Base-by-base conservation (phyloP, 352 stramenopile species). In the Globisporangium nagaii region DNA sequence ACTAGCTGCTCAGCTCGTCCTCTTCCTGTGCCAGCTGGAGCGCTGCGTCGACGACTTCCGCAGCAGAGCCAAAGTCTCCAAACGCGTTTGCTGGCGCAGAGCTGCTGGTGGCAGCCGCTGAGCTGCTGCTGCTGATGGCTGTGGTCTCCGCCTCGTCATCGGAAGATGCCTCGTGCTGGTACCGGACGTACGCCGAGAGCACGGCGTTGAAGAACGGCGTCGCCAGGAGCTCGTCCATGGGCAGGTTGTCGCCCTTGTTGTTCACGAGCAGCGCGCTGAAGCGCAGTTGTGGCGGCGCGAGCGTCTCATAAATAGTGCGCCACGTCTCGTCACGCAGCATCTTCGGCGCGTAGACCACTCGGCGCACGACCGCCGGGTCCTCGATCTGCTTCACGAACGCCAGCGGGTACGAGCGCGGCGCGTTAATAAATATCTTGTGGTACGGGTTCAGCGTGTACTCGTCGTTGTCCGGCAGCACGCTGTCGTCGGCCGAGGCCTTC, bases 341-440 rank as follows among this genome's bases (percentile, higher is more conserved):
- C 63, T 87, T 90, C 0, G 79, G 76, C 3, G 76, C 75, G 60
- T 81, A 87, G 37, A 87, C 65, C 3, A 75, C 68, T 9, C 71
- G 66, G 11, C 72, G 72, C 31, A 72, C 74, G 13, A 58, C 66
- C n/a, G 61, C 63, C 3, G 47, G 43, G 46, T 87, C 68, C 30
- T 70, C 66, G 41, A 86, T 73, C 42, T 70, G 60, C 13, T 59
- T 52, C 7, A 69, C 71, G 28, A 78, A 86, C 9, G 71, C 56
- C 34, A 87, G 58, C n/a, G 76, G 72, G 56, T 85, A 86, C 51
- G 74, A 86, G 22, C 74, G 75, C 41, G 75, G 79, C 31, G 79
- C 69, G 64, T 89, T 89, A 66, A 89, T 87, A 84, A 89, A 89
- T 77, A 89, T 84, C 54, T 87, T 84, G 68, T 89, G 76, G 63